These are phyloP conservation scores for Nepenthes alata DNA, from an alignment of 179 eudicot species.

Conservation along the genomic window DNA sequence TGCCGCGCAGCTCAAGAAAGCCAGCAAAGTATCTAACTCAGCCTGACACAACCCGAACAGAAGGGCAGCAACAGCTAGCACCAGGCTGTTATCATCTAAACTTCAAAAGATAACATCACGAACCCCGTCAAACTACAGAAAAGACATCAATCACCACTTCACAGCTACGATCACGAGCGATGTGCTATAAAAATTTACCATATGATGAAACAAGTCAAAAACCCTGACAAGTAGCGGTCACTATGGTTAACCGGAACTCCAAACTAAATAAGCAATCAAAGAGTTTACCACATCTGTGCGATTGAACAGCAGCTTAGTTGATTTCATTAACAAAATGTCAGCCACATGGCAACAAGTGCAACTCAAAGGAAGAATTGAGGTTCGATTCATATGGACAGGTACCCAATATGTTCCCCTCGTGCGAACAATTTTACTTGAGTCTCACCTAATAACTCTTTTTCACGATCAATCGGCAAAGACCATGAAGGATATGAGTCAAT, in stretches of 20 bases:
- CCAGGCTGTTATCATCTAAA: background rate
- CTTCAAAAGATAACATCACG: conserved; percentile 10
- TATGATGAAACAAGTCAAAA: conserved; percentile 13
- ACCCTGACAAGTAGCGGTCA: background rate
- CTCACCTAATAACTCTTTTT: conserved; percentile 3
- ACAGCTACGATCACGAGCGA: conserved; percentile 31
- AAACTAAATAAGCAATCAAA: background rate
- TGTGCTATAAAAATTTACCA: conserved; percentile 12
- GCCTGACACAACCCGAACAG: background rate
- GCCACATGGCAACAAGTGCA: conserved; percentile 8
- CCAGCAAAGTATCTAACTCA: background rate
- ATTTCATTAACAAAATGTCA: conserved; percentile 3
- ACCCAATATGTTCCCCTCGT: conserved; percentile 1
- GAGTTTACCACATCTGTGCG: conserved; percentile 20
- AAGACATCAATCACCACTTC: conserved; percentile 26
- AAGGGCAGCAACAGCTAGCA: background rate
- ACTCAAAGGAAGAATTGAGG: background rate
- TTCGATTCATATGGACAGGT: background rate
- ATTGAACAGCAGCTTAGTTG: conserved; percentile 2
- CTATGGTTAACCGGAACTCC: conserved; percentile 7
- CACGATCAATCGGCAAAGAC: conserved; percentile 10
- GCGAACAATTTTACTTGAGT: conserved; percentile 1
- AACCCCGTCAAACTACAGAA: conserved; percentile 5
- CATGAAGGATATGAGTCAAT: background rate
- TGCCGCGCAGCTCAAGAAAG: background rate